phyloP scores from a whole-genome alignment of 306 rosid genomes.

The Begonia masoniana region DNA sequence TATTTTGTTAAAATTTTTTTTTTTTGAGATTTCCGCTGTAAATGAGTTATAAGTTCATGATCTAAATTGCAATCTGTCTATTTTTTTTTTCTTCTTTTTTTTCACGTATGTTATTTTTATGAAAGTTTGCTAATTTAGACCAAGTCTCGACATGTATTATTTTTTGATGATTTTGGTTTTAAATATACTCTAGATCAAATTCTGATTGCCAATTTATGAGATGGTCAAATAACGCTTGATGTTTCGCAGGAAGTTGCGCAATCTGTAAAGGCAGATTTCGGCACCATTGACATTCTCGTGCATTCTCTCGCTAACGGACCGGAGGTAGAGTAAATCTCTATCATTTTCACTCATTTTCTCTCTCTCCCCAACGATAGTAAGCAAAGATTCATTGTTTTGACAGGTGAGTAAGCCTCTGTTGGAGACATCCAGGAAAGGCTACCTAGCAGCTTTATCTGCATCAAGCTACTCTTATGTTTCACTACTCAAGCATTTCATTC shows the following conservation, averaged over 20 bases:
- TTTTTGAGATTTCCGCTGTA: too few species aligned
- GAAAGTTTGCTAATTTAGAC: too few species aligned
- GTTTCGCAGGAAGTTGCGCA: conserved; percentile 75
- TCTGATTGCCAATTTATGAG: too few species aligned
- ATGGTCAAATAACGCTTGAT: background rate
- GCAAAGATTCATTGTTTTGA: conserved; percentile 10
- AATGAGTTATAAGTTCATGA: too few species aligned
- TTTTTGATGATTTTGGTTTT: too few species aligned
- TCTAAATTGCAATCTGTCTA: too few species aligned
- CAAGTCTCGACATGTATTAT: too few species aligned
- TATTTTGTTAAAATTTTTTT: too few species aligned
- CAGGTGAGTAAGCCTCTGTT: conserved; percentile 80
- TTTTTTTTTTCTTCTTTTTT: too few species aligned
- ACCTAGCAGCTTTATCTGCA: conserved; percentile 91
- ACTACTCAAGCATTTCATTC: conserved; percentile 72
- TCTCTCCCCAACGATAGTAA: background rate
- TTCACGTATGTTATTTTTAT: too few species aligned
- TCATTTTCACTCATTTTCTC: conserved; percentile 1
- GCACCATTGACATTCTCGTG: conserved; percentile 90
- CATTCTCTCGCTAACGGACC: conserved; percentile 97
- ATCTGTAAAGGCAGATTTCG: conserved; percentile 76
- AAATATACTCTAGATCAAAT: too few species aligned
- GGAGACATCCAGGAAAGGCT: conserved; percentile 93
- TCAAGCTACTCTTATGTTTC: conserved; percentile 92
- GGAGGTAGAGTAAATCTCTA: conserved; percentile 38